Evolutionary conservation across 768 basidiomycete genomes (phyloP).

Genomic region (Fistulinella prunicolor): DNA sequence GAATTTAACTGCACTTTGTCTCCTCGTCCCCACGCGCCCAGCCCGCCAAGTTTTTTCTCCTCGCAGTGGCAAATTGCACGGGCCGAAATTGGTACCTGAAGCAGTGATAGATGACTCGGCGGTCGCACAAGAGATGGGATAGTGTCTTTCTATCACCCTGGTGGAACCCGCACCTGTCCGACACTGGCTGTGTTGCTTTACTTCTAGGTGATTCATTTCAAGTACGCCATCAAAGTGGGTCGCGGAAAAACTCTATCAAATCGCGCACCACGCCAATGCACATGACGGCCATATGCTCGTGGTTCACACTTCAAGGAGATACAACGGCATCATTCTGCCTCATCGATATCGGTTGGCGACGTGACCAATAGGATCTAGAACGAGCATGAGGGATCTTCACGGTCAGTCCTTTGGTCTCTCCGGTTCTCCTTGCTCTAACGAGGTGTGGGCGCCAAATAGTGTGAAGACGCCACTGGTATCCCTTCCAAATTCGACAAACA

Average conservation of each 20-base stretch:
- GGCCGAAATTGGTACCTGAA: slow-evolving; percentile 19
- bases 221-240: slow-evolving; percentile 48
- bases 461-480: slow-evolving; percentile 39
- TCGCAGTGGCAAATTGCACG: slow-evolving; percentile 24
- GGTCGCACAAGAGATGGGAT: slow-evolving; percentile 32
- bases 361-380: slow-evolving; percentile 50
- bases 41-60: slow-evolving; percentile 47
- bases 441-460: slow-evolving; percentile 18
- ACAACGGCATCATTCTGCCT: background rate
- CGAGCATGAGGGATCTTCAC: slow-evolving; percentile 43
- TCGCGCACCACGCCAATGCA: slow-evolving; percentile 25
- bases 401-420: slow-evolving; percentile 14
- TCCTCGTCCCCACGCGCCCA: slow-evolving; percentile 34
- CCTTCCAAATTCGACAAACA: slow-evolving; percentile 33
- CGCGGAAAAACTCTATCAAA: slow-evolving; percentile 48
- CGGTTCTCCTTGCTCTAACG: background rate
- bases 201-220: no score
- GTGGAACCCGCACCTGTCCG: no score
- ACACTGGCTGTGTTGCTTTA: background rate
- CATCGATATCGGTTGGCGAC: slow-evolving; percentile 43
- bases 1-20: slow-evolving; percentile 49
- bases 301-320: background rate
- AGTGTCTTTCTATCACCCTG: slow-evolving; percentile 20
- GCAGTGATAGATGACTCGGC: slow-evolving; percentile 22
- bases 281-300: slow-evolving; percentile 22